A percentile compares a stretch with the other conserved stretches of the same genome.
Conservation (phyloP, 2,329 filamentous ascomycete species). For the Trichoderma brevicompactum region DNA sequence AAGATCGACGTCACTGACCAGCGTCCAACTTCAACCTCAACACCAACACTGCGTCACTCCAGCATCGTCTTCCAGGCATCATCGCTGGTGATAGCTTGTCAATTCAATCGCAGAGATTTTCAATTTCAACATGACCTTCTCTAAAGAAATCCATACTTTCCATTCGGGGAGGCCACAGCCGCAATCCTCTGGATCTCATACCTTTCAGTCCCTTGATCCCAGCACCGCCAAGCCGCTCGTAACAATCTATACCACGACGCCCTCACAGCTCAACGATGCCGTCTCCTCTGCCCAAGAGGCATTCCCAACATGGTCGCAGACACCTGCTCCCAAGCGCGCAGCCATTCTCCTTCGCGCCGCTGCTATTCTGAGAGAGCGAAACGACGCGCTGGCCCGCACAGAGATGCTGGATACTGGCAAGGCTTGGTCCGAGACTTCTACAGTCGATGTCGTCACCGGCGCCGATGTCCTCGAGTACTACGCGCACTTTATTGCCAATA, state of each 20-base stretch:
- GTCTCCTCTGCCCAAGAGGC: conserved; percentile 71
- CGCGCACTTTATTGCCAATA: conserved; percentile 77
- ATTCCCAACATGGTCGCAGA: conserved; percentile 77
- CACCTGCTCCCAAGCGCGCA: conserved; percentile 72
- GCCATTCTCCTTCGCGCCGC: conserved; percentile 80
- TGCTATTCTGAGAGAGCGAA: conserved; percentile 71
- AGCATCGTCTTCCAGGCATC: background rate
- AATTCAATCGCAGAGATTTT: background rate
- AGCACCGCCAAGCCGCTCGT: conserved; percentile 71
- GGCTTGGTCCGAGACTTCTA: conserved; percentile 80
- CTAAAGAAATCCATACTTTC: conserved; percentile 63
- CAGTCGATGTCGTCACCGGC: conserved; percentile 81
- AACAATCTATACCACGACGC: conserved; percentile 71
- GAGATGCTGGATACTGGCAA: conserved; percentile 90
- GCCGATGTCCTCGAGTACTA: conserved; percentile 88
- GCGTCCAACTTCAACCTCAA: background rate
- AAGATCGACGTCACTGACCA: conserved; percentile 18
- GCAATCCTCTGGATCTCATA: conserved; percentile 58
- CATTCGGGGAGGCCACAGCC: conserved; percentile 72
- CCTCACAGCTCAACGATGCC: conserved; percentile 70
- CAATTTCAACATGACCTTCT: conserved; percentile 41
- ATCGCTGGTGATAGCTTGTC: background rate
- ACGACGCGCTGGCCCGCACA: conserved; percentile 76
- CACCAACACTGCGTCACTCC: background rate
- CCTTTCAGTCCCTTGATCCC: conserved; percentile 76